phyloP scores from a whole-genome alignment of 2,329 filamentous ascomycete genomes.

The Acarospora socialis region DNA sequence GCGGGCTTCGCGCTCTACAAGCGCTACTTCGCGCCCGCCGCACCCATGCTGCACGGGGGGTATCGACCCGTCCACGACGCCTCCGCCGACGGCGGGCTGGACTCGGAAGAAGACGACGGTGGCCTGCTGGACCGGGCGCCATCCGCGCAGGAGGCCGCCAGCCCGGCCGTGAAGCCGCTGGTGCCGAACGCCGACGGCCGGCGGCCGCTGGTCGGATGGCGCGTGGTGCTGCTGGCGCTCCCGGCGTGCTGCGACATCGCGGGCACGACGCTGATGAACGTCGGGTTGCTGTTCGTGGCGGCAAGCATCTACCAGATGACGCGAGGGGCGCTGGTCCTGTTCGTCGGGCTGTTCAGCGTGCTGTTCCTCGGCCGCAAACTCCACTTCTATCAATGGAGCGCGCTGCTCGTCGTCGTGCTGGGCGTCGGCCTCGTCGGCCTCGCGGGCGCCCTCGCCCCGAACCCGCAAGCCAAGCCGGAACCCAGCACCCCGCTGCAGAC shows the following conservation, averaged over 20 bases:
- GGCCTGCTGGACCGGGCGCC: conserved; percentile 24
- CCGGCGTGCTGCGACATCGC: conserved; percentile 89
- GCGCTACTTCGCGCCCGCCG: conserved; percentile 21
- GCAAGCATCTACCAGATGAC: conserved; percentile 99
- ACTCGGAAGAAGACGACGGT: conserved; percentile 31
- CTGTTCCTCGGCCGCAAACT: conserved; percentile 71
- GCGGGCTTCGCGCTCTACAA: conserved; percentile 53
- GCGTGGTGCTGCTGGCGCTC: conserved; percentile 60
- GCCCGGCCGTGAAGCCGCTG: conserved; percentile 39
- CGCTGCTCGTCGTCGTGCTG: conserved; percentile 69
- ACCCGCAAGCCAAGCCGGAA: conserved; percentile 38
- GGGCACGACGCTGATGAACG: conserved; percentile 95
- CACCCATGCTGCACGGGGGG: conserved; percentile 34
- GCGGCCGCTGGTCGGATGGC: conserved; percentile 51
- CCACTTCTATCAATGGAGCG: conserved; percentile 81
- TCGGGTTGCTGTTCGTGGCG: conserved; percentile 81
- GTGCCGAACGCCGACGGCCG: conserved; percentile 41
- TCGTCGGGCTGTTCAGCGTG: conserved; percentile 91
- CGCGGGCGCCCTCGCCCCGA: conserved; percentile 66
- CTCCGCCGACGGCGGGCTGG: conserved; percentile 33
- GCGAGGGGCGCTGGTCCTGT: conserved; percentile 80
- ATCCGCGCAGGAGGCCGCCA: conserved; percentile 29
- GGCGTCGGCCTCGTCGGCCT: conserved; percentile 85
- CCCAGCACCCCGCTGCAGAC: conserved; percentile 16
- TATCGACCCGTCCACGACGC: conserved; percentile 51